These are phyloP conservation scores for Globisporangium spiculum DNA, from an alignment of 352 stramenopile species.

Conservation along the genomic window DNA sequence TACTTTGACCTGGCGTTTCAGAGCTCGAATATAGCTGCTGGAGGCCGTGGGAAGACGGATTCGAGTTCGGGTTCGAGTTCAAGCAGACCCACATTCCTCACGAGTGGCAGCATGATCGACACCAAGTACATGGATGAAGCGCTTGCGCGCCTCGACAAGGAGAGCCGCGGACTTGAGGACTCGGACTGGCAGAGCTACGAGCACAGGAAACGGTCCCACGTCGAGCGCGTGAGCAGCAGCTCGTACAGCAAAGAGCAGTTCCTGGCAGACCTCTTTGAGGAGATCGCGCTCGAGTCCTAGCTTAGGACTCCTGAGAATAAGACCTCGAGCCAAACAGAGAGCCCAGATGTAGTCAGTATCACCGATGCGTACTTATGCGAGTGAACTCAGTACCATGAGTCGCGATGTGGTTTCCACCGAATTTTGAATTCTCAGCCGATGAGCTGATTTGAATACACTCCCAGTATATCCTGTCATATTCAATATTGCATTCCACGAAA, in stretches of 20 bases:
- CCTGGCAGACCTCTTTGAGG: constrained; percentile 1
- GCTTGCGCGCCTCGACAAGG: neutral
- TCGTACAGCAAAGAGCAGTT: constrained; percentile 9
- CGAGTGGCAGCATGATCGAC: constrained; percentile 21
- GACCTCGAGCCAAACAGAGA: too few species aligned
- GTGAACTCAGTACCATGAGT: neutral
- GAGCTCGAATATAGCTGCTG: neutral
- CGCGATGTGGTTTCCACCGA: neutral
- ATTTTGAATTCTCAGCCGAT: neutral
- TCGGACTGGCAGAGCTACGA: constrained; percentile 3
- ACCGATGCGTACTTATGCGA: neutral
- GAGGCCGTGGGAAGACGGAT: neutral
- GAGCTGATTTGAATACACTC: neutral
- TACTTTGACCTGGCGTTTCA: constrained; percentile 22
- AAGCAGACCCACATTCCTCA: neutral
- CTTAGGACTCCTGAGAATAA: too few species aligned
- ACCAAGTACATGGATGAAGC: constrained; percentile 2
- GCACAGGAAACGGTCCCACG: neutral
- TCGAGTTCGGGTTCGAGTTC: neutral
- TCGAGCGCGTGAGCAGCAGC: neutral
- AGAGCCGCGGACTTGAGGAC: neutral
- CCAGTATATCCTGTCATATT: neutral
- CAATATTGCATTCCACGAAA: neutral
- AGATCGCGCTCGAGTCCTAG: neutral
- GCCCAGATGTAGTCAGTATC: too few species aligned